A percentile compares a stretch with the other conserved stretches of the same genome.
These are phyloP conservation scores for Canavalia gladiata DNA, from an alignment of 306 rosid species.

Conservation along the genomic window DNA sequence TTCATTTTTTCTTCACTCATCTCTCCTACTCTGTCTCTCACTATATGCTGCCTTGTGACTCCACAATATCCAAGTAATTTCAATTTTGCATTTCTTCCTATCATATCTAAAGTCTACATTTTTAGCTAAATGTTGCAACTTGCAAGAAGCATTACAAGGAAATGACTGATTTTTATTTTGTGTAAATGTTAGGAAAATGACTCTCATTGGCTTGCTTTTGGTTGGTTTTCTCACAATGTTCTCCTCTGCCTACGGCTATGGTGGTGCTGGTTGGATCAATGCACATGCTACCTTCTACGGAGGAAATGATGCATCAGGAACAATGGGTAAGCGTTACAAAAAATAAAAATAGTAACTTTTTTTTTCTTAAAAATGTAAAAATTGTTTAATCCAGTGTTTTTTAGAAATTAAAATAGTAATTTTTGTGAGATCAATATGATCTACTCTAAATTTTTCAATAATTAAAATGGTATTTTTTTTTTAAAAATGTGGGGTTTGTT, in stretches of 20 bases:
- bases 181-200: conserved; percentile 74
- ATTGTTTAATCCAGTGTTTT: no score
- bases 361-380: neutral
- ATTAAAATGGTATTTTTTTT: no score
- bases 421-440: no score
- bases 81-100: conserved; percentile 35
- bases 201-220: conserved; percentile 51
- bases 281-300: conserved; percentile 99
- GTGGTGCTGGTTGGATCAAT: conserved; percentile 79
- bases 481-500: neutral
- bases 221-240: conserved; percentile 62
- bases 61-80: conserved; percentile 55
- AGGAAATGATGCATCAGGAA: conserved; percentile 97
- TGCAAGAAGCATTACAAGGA: neutral
- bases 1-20: conserved; percentile 55
- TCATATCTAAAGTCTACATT: neutral
- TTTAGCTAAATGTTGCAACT: conserved; percentile 31
- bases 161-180: conserved; percentile 25
- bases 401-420: no score
- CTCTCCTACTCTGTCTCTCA: conserved; percentile 50
- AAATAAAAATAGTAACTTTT: neutral
- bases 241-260: conserved; percentile 63
- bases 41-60: neutral
- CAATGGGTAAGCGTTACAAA: conserved; percentile 79
- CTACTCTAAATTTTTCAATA: no score